A percentile compares a stretch with the other conserved stretches of the same genome.
phyloP scores from a whole-genome alignment of 805 yeast genomes.

The Hanseniaspora thailandica region DNA sequence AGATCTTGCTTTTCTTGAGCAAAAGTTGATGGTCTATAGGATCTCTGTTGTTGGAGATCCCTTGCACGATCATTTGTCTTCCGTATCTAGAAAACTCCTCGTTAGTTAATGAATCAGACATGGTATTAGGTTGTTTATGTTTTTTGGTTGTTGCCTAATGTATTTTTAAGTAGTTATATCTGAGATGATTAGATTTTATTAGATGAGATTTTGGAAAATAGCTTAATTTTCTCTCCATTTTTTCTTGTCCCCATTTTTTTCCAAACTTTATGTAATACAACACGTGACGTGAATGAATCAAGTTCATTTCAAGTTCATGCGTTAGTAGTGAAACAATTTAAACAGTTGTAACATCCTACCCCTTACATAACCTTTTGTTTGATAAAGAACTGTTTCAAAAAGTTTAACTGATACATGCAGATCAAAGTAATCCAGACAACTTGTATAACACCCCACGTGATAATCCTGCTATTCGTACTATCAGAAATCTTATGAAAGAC shows the following conservation, averaged over 20 bases:
- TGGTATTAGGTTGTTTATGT: neutral
- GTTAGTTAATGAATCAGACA: constrained; percentile 27
- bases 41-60: constrained; percentile 23
- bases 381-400: constrained; percentile 69
- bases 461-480: constrained; percentile 57
- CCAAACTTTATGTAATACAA: neutral
- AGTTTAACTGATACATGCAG: constrained; percentile 65
- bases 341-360: neutral
- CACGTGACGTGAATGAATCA: neutral
- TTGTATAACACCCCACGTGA: constrained; percentile 66
- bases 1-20: constrained; percentile 45
- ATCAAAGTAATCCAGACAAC: constrained; percentile 52
- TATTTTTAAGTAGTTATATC: constrained; percentile 15
- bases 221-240: too few species aligned
- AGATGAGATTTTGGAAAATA: too few species aligned
- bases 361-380: constrained; percentile 69
- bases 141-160: constrained; percentile 16
- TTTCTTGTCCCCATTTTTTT: neutral
- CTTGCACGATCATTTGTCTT: constrained; percentile 62
- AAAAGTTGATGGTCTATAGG: constrained; percentile 35
- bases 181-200: constrained; percentile 24
- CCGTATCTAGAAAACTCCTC: constrained; percentile 82
- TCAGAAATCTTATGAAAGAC: constrained; percentile 69
- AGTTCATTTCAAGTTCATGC: neutral
- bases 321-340: too few species aligned